Base-by-base conservation (phyloP, 495 filamentous ascomycete species). In the Neurospora sp. region DNA sequence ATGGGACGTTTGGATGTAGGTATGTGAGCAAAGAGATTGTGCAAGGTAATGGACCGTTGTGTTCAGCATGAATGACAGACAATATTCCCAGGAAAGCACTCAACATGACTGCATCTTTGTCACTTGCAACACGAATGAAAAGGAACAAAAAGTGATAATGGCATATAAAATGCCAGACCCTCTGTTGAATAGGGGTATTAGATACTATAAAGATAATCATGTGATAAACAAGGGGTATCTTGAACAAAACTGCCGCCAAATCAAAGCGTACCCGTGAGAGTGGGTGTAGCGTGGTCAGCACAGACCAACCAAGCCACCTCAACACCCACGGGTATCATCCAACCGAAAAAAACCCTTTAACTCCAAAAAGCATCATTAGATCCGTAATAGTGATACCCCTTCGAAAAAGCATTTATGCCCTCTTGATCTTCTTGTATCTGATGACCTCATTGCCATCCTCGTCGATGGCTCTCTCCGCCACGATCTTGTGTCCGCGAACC, bases 401-500 rank as follows among this genome's bases (percentile, higher is more conserved):
- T 9, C 27, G 9, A 37, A 3, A 65, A 18, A 65, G 27, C 14
- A 65, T 65, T 65, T 65, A 65, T 7, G 5, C 53, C 27, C 1
- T 77, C 76, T 79, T 79, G 9, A 80, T 71, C 75, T 77, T 80
- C 20, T 71, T 70, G 65, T 80, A 80, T 70, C 78, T 22, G 20
- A 87, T 78, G 37, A 85, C 83, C 75, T 88, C 87, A 0, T 73
- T 80, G 14, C 87, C 87, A 16, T 83, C 78, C 14, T 82, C 81
- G 76, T 80, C 79, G 38, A 86, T 72, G 70, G 82, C 75, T 72
- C 85, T 79, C 71, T 86, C 81, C 20, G 82, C 80, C 37, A 78
- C 76, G 70, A 87, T 80, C 75, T 79, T 84, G 75, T 88, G 87
- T 20, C 85, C 86, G 40, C 84, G 81, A 40, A 88, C 75, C 22